Conservation (phyloP, 805 yeast species). For the Candida sanyiensis region DNA sequence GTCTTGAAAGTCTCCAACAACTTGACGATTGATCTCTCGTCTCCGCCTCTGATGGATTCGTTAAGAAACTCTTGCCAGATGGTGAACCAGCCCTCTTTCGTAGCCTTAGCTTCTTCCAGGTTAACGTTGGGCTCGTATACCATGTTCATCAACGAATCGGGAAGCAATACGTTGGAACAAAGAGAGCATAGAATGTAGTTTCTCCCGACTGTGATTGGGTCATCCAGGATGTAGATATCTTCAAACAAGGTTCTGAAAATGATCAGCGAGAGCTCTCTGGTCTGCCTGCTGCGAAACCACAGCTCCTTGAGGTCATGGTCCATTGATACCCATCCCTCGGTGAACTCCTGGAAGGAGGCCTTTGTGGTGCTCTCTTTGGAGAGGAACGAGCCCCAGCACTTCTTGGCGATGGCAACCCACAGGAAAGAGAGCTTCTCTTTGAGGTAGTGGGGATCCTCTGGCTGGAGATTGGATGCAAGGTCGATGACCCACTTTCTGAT, state of each 20-base stretch:
- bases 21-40: slow-evolving; percentile 51
- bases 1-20: slow-evolving; percentile 80
- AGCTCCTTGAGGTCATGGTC: slow-evolving; percentile 67
- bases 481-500: slow-evolving; percentile 83
- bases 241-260: slow-evolving; percentile 86
- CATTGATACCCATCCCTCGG: slow-evolving; percentile 82
- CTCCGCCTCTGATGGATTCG: slow-evolving; percentile 37
- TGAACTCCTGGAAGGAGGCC: slow-evolving; percentile 42
- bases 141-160: slow-evolving; percentile 54
- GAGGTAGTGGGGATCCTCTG: slow-evolving; percentile 80
- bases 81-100: slow-evolving; percentile 79
- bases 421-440: slow-evolving; percentile 84
- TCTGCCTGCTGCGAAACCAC: slow-evolving; percentile 60
- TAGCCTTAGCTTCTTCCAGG: slow-evolving; percentile 57
- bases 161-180: slow-evolving; percentile 77
- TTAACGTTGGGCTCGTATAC: slow-evolving; percentile 65
- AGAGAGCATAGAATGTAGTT: slow-evolving; percentile 71
- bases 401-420: slow-evolving; percentile 89
- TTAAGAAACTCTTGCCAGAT: slow-evolving; percentile 59
- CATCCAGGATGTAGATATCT: slow-evolving; percentile 88
- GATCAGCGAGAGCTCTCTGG: slow-evolving; percentile 72
- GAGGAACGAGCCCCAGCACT: slow-evolving; percentile 83
- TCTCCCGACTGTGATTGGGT: slow-evolving; percentile 80
- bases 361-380: slow-evolving; percentile 28
- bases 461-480: slow-evolving; percentile 52